Evolutionary conservation across 169 alveolate species (phyloP).

Genomic region (Cryptosporidium sp.): DNA sequence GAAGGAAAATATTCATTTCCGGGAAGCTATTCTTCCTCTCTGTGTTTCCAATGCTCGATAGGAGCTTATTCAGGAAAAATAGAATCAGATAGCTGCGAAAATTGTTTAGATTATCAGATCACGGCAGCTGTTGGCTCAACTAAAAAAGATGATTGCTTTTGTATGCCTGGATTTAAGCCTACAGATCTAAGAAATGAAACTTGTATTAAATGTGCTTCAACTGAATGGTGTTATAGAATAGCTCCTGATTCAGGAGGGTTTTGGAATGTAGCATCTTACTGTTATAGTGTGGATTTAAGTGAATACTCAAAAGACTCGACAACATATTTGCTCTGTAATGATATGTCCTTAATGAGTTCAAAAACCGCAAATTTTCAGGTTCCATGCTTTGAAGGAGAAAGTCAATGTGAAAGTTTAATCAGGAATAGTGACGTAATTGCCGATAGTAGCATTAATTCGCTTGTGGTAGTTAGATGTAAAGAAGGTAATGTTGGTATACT

Average conservation of each 20-base stretch:
- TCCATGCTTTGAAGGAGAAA: conserved; percentile 60
- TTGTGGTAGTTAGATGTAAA: conserved; percentile 27
- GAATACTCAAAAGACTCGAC: conserved; percentile 2
- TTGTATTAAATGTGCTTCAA: conserved; percentile 17
- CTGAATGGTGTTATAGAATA: conserved; percentile 44
- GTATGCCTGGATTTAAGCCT: conserved; percentile 57
- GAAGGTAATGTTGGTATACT: conserved; percentile 67
- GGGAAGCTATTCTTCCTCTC: conserved; percentile 44
- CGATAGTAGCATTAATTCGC: not conserved
- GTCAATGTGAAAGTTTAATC: conserved; percentile 45
- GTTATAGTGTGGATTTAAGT: conserved; percentile 34
- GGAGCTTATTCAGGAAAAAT: conserved; percentile 45
- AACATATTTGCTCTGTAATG: conserved; percentile 38
- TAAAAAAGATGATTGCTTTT: conserved; percentile 22
- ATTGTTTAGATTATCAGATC: conserved; percentile 30
- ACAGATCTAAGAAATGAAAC: conserved; percentile 34
- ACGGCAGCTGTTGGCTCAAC: conserved; percentile 21
- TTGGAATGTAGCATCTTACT: conserved; percentile 74
- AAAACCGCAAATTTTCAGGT: conserved; percentile 17
- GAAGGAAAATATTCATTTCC: conserved; percentile 58
- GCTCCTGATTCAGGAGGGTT: conserved; percentile 49
- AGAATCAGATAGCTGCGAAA: conserved; percentile 7
- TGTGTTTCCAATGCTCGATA: conserved; percentile 31
- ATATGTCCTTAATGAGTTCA: not conserved
- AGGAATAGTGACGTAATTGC: conserved; percentile 13